phyloP scores from a whole-genome alignment of 345 rosid species.

The Hevea brasiliensis region DNA sequence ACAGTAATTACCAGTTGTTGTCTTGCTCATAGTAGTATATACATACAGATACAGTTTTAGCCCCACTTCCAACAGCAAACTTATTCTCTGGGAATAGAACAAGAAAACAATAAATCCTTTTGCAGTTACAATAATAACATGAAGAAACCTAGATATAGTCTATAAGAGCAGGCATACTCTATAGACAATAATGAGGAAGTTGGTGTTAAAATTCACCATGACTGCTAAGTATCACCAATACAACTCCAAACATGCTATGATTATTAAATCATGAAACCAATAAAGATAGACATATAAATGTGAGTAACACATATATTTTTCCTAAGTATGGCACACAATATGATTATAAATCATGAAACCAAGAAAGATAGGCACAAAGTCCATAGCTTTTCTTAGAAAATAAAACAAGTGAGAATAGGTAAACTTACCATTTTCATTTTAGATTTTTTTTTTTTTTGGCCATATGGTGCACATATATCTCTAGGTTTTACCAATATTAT shows the following conservation, averaged over 20 bases:
- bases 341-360: too few species aligned
- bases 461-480: too few species aligned
- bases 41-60: conserved; percentile 94
- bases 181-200: neutral
- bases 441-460: too few species aligned
- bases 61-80: conserved; percentile 99
- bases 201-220: neutral
- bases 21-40: conserved; percentile 98
- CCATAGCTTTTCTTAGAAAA: neutral
- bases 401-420: neutral
- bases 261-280: too few species aligned
- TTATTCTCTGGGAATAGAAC: conserved; percentile 64
- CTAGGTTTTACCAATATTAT: too few species aligned
- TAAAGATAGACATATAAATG: too few species aligned
- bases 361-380: neutral
- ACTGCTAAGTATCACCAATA: neutral
- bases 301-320: too few species aligned
- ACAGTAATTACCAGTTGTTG: conserved; percentile 74
- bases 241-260: neutral
- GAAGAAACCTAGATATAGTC: neutral
- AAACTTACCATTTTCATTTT: too few species aligned
- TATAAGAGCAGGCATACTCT: neutral
- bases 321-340: too few species aligned
- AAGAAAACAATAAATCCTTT: conserved; percentile 2
- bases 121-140: neutral